Base-by-base conservation (phyloP, 225 moss, liverwort and hornwort genomes). In the Rhytidiadelphus loreus region DNA sequence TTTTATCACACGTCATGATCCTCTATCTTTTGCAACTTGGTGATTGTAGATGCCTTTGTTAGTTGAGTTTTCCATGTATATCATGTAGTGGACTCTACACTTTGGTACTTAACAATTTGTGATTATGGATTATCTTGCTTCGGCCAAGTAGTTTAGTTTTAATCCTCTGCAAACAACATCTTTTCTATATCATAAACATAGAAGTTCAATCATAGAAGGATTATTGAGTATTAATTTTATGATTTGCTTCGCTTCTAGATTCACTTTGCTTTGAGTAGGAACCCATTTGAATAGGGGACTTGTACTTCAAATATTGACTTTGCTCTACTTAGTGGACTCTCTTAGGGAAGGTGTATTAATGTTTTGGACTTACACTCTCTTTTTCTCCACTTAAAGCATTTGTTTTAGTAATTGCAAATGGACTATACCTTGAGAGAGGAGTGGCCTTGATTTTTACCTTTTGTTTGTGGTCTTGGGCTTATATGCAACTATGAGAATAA, bases 231-330 rank as follows among this genome's bases (percentile, higher is more conserved):
- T 35, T 2, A 1, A 3, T 8, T 37, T 53, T 30, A 19, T 39
- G 55, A 28, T 41, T 33, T 82, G 50, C 74, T 81, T 13, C n/a
- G 15, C 53, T 46, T n/a, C 17, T 55, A 25, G 29, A 68, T 52
- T 50, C 53, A 16, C 7, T 74, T 84, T 35, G 16, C 1, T 44
- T 35, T 82, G 33, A 32, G 50, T 55, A 95, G 85, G n/a, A 86
- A 88, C 48, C 93, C 85, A 93, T 94, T 95, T 94, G 92, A 92
- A 92, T 75, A n/a, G 89, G 75, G 87, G 73, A 91, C 43, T 95
- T 94, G 79, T 94, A 95, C 61, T 90, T 81, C 16, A 94, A 9
- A 7, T 46, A 46, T 46, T 7, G 7, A 13, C 32, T 74, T 20
- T 50, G 20, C n/a, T n/a, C n/a, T n/a, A n/a, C n/a, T 1, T 2